Conservation (phyloP, 352 stramenopile genomes). For the Thraustochytrium striatum region DNA sequence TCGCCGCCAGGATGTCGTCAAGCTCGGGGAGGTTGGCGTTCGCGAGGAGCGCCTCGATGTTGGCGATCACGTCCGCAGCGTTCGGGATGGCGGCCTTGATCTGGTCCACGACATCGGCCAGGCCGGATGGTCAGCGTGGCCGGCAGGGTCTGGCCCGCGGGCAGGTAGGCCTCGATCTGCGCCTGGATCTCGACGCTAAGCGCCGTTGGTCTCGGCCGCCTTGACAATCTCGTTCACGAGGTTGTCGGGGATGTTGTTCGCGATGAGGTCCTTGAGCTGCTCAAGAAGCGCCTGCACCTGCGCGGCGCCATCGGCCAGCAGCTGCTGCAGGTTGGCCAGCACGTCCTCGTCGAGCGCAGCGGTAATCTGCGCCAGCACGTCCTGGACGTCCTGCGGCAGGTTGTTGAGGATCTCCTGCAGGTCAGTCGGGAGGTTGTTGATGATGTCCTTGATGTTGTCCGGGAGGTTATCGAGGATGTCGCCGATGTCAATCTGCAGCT, state of each 20-base stretch:
- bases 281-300: not conserved
- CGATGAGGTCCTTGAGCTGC: not conserved
- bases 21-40: not conserved
- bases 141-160: not conserved
- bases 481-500: not conserved
- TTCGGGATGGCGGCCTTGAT: too few relatives aligned
- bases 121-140: not conserved
- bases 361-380: too few relatives aligned
- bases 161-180: not conserved
- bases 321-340: too few relatives aligned
- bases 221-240: not conserved
- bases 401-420: too few relatives aligned
- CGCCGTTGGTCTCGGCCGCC: not conserved
- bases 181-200: not conserved
- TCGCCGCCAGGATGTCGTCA: not conserved
- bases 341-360: too few relatives aligned
- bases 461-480: not conserved
- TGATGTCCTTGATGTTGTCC: not conserved
- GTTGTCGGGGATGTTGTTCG: not conserved
- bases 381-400: too few relatives aligned
- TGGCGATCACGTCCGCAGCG: not conserved
- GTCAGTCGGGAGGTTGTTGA: not conserved
- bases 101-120: not conserved
- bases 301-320: too few relatives aligned
- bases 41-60: not conserved